Conservation (phyloP, 2,329 filamentous ascomycete species). For the Hirsutella thompsonii region DNA sequence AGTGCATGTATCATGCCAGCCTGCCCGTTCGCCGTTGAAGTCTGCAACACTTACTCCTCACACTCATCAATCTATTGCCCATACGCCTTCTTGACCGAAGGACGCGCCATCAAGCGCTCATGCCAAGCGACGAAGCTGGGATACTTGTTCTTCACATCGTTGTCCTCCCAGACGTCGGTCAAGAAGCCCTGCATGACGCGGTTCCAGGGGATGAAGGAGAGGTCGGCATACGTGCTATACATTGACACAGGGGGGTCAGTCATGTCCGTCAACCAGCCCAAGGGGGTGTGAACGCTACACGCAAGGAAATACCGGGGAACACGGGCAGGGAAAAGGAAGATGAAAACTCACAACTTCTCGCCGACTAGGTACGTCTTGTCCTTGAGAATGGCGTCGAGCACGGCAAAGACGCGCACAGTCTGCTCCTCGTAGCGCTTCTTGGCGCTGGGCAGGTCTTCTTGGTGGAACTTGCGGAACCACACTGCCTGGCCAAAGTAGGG, state of each 20-base stretch:
- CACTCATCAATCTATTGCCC: conserved; percentile 6
- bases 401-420: conserved; percentile 14
- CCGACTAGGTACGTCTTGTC: conserved; percentile 21
- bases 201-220: conserved; percentile 20
- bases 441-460: conserved; percentile 14
- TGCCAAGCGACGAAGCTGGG: conserved; percentile 22
- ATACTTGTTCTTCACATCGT: conserved; percentile 18
- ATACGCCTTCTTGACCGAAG: conserved; percentile 15
- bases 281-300: neutral
- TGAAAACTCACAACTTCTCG: conserved; percentile 16
- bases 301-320: too few species aligned
- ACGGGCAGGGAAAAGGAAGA: neutral
- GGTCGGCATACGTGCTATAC: conserved; percentile 20
- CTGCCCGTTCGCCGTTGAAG: too few species aligned
- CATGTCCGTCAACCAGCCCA: neutral
- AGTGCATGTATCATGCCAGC: too few species aligned
- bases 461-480: conserved; percentile 18
- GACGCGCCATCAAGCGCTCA: conserved; percentile 16
- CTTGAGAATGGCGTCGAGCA: conserved; percentile 19
- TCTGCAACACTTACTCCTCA: neutral
- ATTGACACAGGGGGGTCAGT: neutral
- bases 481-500: conserved; percentile 22
- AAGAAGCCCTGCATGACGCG: conserved; percentile 4
- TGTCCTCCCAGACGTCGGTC: conserved; percentile 9
- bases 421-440: conserved; percentile 18